Conservation (phyloP, 176 grass and related monocot genomes). For the Aegilops speltoides region DNA sequence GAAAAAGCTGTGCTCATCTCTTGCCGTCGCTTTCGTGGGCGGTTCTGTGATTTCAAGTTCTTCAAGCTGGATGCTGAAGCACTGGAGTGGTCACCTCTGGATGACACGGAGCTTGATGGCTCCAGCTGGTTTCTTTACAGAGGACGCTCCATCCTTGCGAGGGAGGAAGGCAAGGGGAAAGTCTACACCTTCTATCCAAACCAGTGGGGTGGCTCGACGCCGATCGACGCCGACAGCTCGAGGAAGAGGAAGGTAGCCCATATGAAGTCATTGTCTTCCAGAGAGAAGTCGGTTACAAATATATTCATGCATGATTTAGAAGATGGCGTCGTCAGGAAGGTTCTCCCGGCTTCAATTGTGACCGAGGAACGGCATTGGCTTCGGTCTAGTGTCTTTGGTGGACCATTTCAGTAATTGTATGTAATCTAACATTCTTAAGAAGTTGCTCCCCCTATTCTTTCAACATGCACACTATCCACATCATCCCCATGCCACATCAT, state of each 20-base stretch:
- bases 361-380: background rate
- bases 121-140: background rate
- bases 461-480: no score
- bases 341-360: background rate
- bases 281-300: background rate
- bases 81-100: background rate
- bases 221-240: background rate
- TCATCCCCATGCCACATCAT: no score
- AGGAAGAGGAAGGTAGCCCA: background rate
- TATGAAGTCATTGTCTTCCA: background rate
- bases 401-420: background rate
- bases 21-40: background rate
- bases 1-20: background rate
- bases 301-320: background rate
- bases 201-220: background rate
- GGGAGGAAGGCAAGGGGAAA: background rate
- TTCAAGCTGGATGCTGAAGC: background rate
- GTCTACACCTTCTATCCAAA: background rate
- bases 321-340: background rate
- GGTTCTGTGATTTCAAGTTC: background rate
- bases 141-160: background rate
- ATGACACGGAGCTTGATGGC: background rate
- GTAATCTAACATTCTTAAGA: no score
- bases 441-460: no score
- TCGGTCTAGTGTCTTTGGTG: background rate